phyloP scores from a whole-genome alignment of 2,329 filamentous ascomycete species.

The Pyrenophora tritici-repentis region DNA sequence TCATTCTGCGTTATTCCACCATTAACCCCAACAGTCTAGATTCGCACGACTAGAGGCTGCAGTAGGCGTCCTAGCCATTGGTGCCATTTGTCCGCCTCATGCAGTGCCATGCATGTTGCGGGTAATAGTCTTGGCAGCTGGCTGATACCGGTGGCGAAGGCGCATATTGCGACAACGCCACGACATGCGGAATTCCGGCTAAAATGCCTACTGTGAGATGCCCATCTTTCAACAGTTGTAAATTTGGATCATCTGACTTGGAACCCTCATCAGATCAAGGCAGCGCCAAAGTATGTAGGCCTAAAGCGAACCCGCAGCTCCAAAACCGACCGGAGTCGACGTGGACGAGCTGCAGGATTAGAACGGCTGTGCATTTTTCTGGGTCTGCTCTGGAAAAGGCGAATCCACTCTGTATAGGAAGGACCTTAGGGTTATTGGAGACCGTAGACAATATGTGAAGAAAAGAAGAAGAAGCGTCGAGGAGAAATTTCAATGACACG shows the following conservation, averaged over 20 bases:
- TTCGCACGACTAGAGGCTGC: slow-evolving; percentile 12
- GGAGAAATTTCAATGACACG: slow-evolving; percentile 7
- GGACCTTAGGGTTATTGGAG: slow-evolving; percentile 35
- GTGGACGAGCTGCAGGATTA: slow-evolving; percentile 47
- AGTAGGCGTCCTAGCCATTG: slow-evolving; percentile 2
- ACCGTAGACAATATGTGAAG: slow-evolving; percentile 40
- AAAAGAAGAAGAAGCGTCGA: slow-evolving; percentile 18
- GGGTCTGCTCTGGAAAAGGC: slow-evolving; percentile 41
- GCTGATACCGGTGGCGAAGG: slow-evolving; percentile 6
- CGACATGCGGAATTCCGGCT: neutral
- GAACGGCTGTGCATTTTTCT: slow-evolving; percentile 47
- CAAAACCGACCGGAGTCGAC: slow-evolving; percentile 43
- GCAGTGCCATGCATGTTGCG: slow-evolving; percentile 16
- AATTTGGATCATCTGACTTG: neutral
- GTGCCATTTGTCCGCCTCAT: slow-evolving; percentile 20
- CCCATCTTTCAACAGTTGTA: neutral
- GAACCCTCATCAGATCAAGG: neutral
- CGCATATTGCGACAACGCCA: slow-evolving; percentile 13
- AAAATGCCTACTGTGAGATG: neutral
- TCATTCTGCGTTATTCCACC: slow-evolving; percentile 15
- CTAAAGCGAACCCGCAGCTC: slow-evolving; percentile 49
- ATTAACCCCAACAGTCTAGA: slow-evolving; percentile 16
- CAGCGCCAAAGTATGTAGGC: slow-evolving; percentile 36
- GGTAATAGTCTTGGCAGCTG: slow-evolving; percentile 8
- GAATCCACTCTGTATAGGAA: slow-evolving; percentile 32